A percentile compares a stretch with the other conserved stretches of the same genome.
Evolutionary conservation across 2,329 filamentous ascomycete species (phyloP).

Genomic region (Triangularia setosa): DNA sequence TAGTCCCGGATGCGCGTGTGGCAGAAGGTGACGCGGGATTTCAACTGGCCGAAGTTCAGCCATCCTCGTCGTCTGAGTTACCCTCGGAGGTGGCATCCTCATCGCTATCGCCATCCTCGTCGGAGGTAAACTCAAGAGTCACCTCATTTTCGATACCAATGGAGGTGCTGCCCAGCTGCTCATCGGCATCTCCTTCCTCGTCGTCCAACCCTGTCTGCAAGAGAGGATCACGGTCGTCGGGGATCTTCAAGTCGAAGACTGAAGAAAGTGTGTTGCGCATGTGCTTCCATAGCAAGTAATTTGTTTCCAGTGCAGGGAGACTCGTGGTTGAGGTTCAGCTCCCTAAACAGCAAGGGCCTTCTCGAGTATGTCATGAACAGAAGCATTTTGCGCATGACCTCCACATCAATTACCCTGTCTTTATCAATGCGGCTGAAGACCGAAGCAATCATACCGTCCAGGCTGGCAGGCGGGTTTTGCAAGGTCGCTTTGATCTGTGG

Average conservation of each 20-base stretch:
- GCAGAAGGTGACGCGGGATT: constrained; percentile 8
- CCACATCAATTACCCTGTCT: constrained; percentile 3
- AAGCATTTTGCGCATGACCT: constrained; percentile 8
- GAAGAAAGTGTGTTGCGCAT: constrained; percentile 10
- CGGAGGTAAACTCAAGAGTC: neutral
- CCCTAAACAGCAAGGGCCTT: constrained; percentile 7
- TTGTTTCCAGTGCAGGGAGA: neutral
- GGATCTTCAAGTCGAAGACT: constrained; percentile 11
- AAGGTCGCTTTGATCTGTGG: constrained; percentile 7
- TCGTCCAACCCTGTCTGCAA: neutral
- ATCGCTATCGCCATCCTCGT: neutral
- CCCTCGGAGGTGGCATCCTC: no score
- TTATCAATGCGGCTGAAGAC: constrained; percentile 7
- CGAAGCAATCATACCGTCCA: constrained; percentile 13
- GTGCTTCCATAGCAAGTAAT: constrained; percentile 10
- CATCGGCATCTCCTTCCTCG: neutral
- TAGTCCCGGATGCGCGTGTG: constrained; percentile 11
- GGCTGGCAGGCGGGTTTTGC: constrained; percentile 6
- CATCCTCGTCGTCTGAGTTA: neutral
- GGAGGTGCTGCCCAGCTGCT: neutral
- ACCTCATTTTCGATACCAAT: neutral
- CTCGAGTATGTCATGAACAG: constrained; percentile 10
- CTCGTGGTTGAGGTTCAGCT: constrained; percentile 5
- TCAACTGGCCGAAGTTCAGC: neutral
- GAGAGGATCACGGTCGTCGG: constrained; percentile 2